phyloP scores from a whole-genome alignment of 75 land plant genomes.

The Pinus taeda region DNA sequence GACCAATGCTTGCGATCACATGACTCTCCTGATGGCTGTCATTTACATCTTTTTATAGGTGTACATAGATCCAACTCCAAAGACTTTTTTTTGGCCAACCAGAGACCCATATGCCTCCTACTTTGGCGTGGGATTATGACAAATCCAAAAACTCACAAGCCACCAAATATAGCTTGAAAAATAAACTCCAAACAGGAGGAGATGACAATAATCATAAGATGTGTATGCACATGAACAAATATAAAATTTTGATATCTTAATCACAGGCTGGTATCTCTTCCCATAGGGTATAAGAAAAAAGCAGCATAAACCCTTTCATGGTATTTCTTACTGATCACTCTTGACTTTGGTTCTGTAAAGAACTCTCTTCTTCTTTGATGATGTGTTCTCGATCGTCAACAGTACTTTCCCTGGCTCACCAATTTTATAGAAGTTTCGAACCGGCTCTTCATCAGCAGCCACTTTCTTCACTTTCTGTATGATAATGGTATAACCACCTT shows the following conservation, averaged over 20 bases:
- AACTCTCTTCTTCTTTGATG: constrained; percentile 57
- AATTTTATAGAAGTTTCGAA: constrained; percentile 41
- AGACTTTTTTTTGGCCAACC: not conserved
- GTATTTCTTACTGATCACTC: constrained; percentile 5
- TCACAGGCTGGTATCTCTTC: constrained; percentile 9
- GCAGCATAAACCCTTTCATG: constrained; percentile 6
- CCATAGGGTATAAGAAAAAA: constrained; percentile 9
- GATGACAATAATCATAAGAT: constrained; percentile 7
- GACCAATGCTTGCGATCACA: not conserved
- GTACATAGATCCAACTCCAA: not conserved
- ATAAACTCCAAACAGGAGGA: constrained; percentile 8
- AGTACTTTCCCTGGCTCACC: constrained; percentile 54
- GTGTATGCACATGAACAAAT: constrained; percentile 12
- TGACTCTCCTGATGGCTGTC: not conserved
- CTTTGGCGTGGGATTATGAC: constrained; percentile 6
- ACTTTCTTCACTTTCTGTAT: constrained; percentile 62
- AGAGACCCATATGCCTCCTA: constrained; percentile 3
- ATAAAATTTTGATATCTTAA: not conserved
- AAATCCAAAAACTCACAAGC: constrained; percentile 11
- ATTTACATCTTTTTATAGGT: constrained; percentile 7
- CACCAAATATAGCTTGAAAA: constrained; percentile 11
- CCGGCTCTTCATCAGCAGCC: constrained; percentile 38
- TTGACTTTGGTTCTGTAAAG: constrained; percentile 46
- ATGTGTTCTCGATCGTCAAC: constrained; percentile 52
- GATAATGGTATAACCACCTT: constrained; percentile 51